These are phyloP conservation scores for Podospora pseudoanserina DNA, from an alignment of 495 filamentous ascomycete species.

Conservation along the genomic window DNA sequence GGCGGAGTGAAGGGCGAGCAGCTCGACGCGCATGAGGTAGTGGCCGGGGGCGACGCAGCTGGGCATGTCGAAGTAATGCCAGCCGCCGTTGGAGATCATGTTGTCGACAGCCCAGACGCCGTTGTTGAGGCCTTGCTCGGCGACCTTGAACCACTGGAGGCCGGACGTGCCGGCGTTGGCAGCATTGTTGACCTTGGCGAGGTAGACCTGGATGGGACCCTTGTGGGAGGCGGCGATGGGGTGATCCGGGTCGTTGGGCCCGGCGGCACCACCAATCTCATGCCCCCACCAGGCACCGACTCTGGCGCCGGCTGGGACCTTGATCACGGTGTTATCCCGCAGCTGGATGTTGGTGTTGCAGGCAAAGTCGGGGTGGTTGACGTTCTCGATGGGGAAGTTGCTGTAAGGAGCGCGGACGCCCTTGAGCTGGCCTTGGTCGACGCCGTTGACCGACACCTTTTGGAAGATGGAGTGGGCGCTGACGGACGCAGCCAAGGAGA, in stretches of 20 bases:
- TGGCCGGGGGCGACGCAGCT: constrained; percentile 43
- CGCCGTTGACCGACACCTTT: constrained; percentile 50
- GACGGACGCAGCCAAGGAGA: constrained; percentile 30
- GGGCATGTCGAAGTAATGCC: constrained; percentile 48
- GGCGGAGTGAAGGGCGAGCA: constrained; percentile 50
- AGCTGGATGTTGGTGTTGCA: constrained; percentile 39
- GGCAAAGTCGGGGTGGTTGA: constrained; percentile 37
- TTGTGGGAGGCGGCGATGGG: constrained; percentile 48
- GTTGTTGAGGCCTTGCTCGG: constrained; percentile 40
- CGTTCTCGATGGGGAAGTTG: constrained; percentile 42
- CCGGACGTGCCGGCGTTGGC: constrained; percentile 37
- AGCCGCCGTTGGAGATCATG: constrained; percentile 35
- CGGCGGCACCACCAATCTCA: constrained; percentile 44
- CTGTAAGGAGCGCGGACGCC: constrained; percentile 49
- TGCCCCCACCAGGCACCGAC: constrained; percentile 51
- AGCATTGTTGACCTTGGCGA: constrained; percentile 48
- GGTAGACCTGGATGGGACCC: constrained; percentile 48
- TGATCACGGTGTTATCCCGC: constrained; percentile 42
- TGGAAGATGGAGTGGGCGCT: constrained; percentile 44
- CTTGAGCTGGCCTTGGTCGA: constrained; percentile 49
- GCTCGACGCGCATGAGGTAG: constrained; percentile 52
- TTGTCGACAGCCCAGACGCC: constrained; percentile 25
- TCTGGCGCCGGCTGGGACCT: constrained; percentile 43
- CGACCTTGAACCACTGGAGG: constrained; percentile 46
- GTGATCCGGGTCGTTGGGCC: constrained; percentile 46